Percentiles rank a stretch among this genome's conserved stretches.
phyloP scores from a whole-genome alignment of 176 grass and related monocot species.

The Ananas comosus region DNA sequence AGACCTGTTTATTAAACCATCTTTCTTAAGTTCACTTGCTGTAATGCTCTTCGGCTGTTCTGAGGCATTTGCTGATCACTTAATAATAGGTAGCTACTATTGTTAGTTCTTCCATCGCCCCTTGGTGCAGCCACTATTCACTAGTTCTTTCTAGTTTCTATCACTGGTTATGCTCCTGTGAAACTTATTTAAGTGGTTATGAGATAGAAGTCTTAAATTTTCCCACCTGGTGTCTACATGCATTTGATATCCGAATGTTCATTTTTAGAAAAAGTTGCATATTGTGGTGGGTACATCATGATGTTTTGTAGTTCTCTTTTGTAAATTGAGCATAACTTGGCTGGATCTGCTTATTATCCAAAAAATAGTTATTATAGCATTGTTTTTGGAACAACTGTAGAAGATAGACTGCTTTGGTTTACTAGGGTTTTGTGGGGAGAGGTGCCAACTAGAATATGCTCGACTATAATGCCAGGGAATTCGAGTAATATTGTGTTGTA shows the following conservation, averaged over 20 bases:
- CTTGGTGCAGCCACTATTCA: neutral
- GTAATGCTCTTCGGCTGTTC: too few relatives aligned
- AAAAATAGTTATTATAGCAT: too few relatives aligned
- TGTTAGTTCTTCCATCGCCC: neutral
- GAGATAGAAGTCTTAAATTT: neutral
- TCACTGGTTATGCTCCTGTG: neutral
- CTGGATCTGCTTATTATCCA: neutral
- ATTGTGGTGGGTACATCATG: too few relatives aligned
- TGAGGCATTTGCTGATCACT: too few relatives aligned
- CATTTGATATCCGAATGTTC: too few relatives aligned
- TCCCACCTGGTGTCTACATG: neutral
- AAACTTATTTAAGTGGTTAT: neutral
- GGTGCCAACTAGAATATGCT: neutral
- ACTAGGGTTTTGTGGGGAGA: neutral
- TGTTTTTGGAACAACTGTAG: neutral
- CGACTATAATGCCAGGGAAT: neutral
- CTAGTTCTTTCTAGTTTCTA: neutral
- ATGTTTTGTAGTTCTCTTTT: too few relatives aligned
- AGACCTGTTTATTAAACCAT: too few relatives aligned
- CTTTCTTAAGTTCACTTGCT: too few relatives aligned
- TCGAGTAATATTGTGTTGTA: conserved; percentile 1
- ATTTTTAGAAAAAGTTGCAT: too few relatives aligned
- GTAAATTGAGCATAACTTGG: too few relatives aligned
- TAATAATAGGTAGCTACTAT: neutral
- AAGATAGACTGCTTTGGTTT: neutral